Evolutionary conservation across 2,329 filamentous ascomycete species (phyloP).

Genomic region (Blastomyces percursus): DNA sequence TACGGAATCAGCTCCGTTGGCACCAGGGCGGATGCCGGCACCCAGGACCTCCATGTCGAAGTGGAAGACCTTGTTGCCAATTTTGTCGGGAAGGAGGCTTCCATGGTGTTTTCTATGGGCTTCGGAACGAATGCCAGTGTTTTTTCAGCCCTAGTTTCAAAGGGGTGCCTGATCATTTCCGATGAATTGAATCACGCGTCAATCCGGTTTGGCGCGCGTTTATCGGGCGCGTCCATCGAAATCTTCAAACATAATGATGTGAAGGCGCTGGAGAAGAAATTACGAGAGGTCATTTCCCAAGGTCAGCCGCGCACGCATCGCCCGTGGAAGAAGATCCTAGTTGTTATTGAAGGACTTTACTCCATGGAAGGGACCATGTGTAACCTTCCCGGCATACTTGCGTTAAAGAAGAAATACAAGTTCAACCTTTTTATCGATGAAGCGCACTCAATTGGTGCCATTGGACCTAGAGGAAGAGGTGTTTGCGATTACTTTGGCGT

Average conservation of each 20-base stretch:
- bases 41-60: slow-evolving; percentile 74
- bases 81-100: slow-evolving; percentile 87
- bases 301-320: slow-evolving; percentile 96
- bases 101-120: slow-evolving; percentile 98
- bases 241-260: slow-evolving; percentile 99
- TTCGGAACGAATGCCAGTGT: slow-evolving; percentile 91
- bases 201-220: slow-evolving; percentile 85
- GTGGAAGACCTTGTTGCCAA: slow-evolving; percentile 80
- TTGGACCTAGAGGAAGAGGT: slow-evolving; percentile 77
- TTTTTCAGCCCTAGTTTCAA: slow-evolving; percentile 84
- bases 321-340: slow-evolving; percentile 97
- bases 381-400: slow-evolving; percentile 81
- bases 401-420: slow-evolving; percentile 90
- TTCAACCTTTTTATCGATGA: slow-evolving; percentile 94
- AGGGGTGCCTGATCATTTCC: slow-evolving; percentile 87
- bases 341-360: slow-evolving; percentile 93
- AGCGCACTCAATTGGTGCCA: slow-evolving; percentile 87
- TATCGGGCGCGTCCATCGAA: slow-evolving; percentile 87
- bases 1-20: slow-evolving; percentile 78
- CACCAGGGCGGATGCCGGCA: slow-evolving; percentile 72
- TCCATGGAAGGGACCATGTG: slow-evolving; percentile 99
- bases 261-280: slow-evolving; percentile 67
- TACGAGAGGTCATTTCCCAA: slow-evolving; percentile 89
- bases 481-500: slow-evolving; percentile 97
- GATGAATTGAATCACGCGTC: slow-evolving; percentile 98